These are phyloP conservation scores for Fusarium dlaminii DNA, from an alignment of 2,329 filamentous ascomycete genomes.

Conservation along the genomic window DNA sequence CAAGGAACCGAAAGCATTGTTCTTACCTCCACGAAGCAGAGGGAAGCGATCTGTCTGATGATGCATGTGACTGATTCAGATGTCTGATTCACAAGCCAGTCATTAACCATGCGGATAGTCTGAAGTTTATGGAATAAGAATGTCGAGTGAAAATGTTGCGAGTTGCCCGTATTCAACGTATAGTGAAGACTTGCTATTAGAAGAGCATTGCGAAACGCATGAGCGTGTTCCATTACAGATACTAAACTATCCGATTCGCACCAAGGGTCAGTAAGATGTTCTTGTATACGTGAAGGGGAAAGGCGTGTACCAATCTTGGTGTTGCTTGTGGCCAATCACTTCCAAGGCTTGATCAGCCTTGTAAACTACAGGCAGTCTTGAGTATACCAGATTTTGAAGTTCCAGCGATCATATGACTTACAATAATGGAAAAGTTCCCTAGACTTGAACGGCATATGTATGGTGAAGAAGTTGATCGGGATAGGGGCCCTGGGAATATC, in stretches of 20 bases:
- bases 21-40: not conserved
- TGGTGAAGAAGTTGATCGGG: not conserved
- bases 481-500: not conserved
- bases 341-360: not conserved
- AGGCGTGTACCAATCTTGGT: not conserved
- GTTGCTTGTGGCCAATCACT: not conserved
- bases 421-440: not conserved
- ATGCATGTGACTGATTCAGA: not conserved
- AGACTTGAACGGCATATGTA: not conserved
- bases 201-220: not conserved
- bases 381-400: not conserved
- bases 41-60: not conserved
- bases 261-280: not conserved
- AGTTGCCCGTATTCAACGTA: not conserved
- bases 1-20: not conserved
- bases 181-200: not conserved
- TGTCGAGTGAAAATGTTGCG: not conserved
- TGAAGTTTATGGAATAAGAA: not conserved
- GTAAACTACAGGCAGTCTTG: not conserved
- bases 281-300: not conserved
- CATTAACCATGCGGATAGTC: not conserved
- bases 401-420: not conserved
- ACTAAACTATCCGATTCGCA: not conserved
- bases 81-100: not conserved
- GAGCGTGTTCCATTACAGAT: not conserved